Base-by-base conservation (phyloP, 352 stramenopile species). In the Phytophthora melonis region DNA sequence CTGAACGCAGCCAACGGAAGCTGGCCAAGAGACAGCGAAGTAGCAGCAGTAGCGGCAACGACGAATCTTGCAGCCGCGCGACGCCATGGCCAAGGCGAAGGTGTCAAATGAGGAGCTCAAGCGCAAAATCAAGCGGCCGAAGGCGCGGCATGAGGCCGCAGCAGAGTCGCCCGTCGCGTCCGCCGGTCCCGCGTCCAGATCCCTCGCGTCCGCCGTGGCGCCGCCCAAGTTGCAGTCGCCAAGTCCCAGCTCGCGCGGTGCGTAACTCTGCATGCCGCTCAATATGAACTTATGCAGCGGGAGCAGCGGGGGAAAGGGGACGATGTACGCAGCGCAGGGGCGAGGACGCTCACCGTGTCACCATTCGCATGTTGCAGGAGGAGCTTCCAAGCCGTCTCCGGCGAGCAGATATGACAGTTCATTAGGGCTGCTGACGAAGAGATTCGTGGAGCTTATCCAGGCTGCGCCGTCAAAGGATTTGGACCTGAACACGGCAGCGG, bases 361-460 rank as follows among this genome's bases (percentile, higher is more conserved):
- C 43, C 43, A 21, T 52, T 52, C 18, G 16, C 43, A 52, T 52
- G 43, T 58, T 57, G 52, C 32, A 58, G 21, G 54, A 73, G 67
- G 21, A 71, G 58, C 39, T 3, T 72, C 79, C 5, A 93, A 93
- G 68, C 83, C 84, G 27, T 94, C 90, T 25, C 83, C 89, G 23
- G 91, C 83, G 5, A 96, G 90, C 32, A 84, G 97, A 78, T 99
- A 98, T 72, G 97, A 99, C 83, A 99, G 92, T 57, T 99, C 96
- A 5, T 85, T 99, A 14, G 97, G 97, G 4, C 58, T 99, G 36
- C 81, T 99, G 32, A 99, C 97, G 2, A 99, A 99, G 70, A 98
- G 98, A 68, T 99, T 99, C 80, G 94, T 99, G 23, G 89, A 98
- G 43, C 82, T 99, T 50, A 97, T 99, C 50, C 89, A 98, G 77